A percentile compares a stretch with the other conserved stretches of the same genome.
Conservation (phyloP, 495 filamentous ascomycete species). For the Hyaloscypha hepaticicola region DNA sequence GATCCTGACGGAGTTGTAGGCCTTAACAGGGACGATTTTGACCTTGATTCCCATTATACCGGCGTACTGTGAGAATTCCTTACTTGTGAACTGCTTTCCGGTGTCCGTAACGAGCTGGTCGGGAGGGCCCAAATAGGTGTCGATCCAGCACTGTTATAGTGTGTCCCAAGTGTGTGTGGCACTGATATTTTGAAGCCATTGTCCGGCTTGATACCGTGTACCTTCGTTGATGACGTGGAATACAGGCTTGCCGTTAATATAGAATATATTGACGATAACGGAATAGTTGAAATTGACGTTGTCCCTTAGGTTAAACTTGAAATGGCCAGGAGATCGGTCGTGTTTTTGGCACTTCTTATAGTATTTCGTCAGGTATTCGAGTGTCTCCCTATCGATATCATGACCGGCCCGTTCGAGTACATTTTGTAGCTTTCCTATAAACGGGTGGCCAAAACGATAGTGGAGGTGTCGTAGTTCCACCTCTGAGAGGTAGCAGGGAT, state of each 20-base stretch:
- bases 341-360: conserved; percentile 16
- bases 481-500: background rate
- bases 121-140: conserved; percentile 32
- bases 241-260: conserved; percentile 17
- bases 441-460: background rate
- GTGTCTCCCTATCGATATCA: conserved; percentile 1
- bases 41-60: no score
- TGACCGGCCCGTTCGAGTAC: conserved; percentile 8
- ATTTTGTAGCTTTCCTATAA: background rate
- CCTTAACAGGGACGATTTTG: conserved; percentile 28
- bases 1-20: conserved; percentile 28
- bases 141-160: conserved; percentile 30
- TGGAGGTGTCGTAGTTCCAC: background rate
- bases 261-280: conserved; percentile 25
- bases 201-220: conserved; percentile 20
- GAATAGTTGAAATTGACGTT: conserved; percentile 27
- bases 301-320: conserved; percentile 25
- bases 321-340: conserved; percentile 8
- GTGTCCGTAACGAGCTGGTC: conserved; percentile 26
- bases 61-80: no score
- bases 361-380: conserved; percentile 15
- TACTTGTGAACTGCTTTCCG: no score
- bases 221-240: conserved; percentile 21
- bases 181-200: conserved; percentile 21
- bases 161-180: conserved; percentile 28